Percentiles rank a stretch among this genome's conserved stretches.
Evolutionary conservation across 768 basidiomycete genomes (phyloP).

Genomic region (Heimioporus sp.): DNA sequence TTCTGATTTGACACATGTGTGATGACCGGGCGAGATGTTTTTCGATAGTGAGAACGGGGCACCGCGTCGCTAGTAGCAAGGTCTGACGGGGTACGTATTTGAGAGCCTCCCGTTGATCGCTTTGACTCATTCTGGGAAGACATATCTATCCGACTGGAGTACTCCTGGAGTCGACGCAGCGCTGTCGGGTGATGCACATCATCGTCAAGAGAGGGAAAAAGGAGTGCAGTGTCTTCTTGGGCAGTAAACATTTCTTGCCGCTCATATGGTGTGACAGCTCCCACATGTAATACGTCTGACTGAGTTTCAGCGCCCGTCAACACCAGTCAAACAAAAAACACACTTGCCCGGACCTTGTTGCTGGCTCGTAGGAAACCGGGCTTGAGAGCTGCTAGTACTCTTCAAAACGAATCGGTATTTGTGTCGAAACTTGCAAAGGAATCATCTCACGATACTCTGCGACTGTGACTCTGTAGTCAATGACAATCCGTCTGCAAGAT

Average conservation of each 20-base stretch:
- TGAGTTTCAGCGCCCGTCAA: not conserved
- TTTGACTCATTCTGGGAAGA: not conserved
- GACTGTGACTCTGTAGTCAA: conserved; percentile 36
- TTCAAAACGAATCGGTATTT: conserved; percentile 14
- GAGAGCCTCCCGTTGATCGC: not conserved
- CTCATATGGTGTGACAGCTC: not conserved
- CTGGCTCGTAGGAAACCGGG: not conserved
- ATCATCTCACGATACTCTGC: conserved; percentile 28
- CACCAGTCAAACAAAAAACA: conserved; percentile 10
- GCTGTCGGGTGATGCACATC: conserved; percentile 1
- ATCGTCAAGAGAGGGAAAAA: conserved; percentile 2
- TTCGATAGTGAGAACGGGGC: not conserved
- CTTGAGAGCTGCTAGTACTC: conserved; percentile 5
- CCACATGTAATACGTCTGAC: not conserved
- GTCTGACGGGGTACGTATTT: not conserved
- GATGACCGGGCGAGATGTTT: not conserved
- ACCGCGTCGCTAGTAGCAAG: not conserved
- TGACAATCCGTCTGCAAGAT: conserved; percentile 45
- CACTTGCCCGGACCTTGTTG: conserved; percentile 8
- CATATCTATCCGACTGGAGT: conserved; percentile 8
- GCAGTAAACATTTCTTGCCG: not conserved
- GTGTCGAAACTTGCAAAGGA: conserved; percentile 5
- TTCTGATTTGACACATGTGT: conserved; percentile 1
- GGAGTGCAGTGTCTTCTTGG: conserved; percentile 12
- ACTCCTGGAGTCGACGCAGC: conserved; percentile 17